Base-by-base conservation (phyloP, 2,329 filamentous ascomycete genomes). In the Penicillium sp. region DNA sequence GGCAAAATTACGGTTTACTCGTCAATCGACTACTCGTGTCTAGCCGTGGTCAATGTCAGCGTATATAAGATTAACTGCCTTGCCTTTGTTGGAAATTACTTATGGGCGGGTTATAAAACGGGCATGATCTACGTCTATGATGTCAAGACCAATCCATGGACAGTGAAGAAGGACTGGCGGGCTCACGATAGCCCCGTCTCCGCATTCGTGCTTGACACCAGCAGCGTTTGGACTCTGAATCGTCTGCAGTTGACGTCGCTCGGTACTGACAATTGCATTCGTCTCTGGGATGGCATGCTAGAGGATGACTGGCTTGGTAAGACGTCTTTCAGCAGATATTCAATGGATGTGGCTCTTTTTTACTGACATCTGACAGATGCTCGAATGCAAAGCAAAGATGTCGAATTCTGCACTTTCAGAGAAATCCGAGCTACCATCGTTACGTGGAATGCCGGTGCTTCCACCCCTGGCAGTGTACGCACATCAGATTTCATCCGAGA, bases 401-500 rank as follows among this genome's bases (percentile, higher is more conserved):
- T 83, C 0, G 84, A 94, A 42, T 97, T 90, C 67, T 97, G 92
- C 76, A 81, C 84, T 23, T 96, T 97, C 69, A 82, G 91, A 47
- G 87, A 95, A 62, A 79, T 97, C 51, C 87, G 85, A 42, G 86
- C 89, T 10, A 78, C 91, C 30, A 84, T 96, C 21, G 82, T 97
- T 78, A 97, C 92, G 0, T 99, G 94, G 94, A 99, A 99, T 69
- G 93, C 92, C 1, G 94, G 94, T 1, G 94, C 94, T n/a, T 88
- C 88, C 13, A 96, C 94, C n/a, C 94, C 94, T 0, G 86, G 85
- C 52, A 89, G 87, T 64, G 77, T 97, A 27, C 83, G 89, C 48
- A 90, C 96, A 64, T 83, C 84, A 9, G 80, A 81, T 36, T 97
- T 97, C 70, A 89, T 97, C 65, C 85, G 86, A 58, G 85, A 93